These are phyloP conservation scores for Pichia sp. DNA, from an alignment of 1,139 yeast genomes.

Conservation along the genomic window DNA sequence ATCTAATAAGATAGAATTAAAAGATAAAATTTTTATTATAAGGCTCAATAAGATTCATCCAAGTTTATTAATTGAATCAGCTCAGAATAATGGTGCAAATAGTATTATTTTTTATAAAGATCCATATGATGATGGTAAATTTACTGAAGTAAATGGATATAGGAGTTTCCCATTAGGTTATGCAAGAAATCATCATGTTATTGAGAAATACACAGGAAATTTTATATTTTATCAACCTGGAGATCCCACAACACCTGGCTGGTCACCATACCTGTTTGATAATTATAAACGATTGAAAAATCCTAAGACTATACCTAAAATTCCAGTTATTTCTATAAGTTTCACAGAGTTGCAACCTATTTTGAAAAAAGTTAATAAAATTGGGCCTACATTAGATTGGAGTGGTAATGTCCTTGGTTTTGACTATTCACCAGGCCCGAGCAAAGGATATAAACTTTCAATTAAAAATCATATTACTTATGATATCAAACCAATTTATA, in stretches of 20 bases:
- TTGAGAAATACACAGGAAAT: conserved; percentile 54
- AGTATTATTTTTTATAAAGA: conserved; percentile 34
- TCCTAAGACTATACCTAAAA: conserved; percentile 41
- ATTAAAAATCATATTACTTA: conserved; percentile 32
- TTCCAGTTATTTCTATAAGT: conserved; percentile 38
- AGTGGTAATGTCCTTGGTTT: conserved; percentile 33
- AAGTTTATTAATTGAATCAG: conserved; percentile 30
- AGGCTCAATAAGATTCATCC: conserved; percentile 27
- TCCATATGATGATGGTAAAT: conserved; percentile 40
- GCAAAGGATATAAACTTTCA: conserved; percentile 9
- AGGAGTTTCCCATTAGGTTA: conserved; percentile 40
- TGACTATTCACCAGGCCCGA: conserved; percentile 38
- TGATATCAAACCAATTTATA: conserved; percentile 34
- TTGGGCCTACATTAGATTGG: conserved; percentile 30
- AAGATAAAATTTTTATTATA: conserved; percentile 29
- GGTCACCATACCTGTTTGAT: conserved; percentile 34
- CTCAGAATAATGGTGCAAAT: conserved; percentile 29
- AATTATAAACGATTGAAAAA: conserved; percentile 29
- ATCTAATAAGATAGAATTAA: conserved; percentile 17
- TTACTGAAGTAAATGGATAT: conserved; percentile 36
- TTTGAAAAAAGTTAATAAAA: conserved; percentile 28
- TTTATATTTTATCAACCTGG: conserved; percentile 59
- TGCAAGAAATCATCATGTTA: conserved; percentile 38
- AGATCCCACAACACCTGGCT: conserved; percentile 65
- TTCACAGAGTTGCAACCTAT: conserved; percentile 35